Evolutionary conservation across 73 alveolate species (phyloP).

Genomic region (Blepharisma japonicum): DNA sequence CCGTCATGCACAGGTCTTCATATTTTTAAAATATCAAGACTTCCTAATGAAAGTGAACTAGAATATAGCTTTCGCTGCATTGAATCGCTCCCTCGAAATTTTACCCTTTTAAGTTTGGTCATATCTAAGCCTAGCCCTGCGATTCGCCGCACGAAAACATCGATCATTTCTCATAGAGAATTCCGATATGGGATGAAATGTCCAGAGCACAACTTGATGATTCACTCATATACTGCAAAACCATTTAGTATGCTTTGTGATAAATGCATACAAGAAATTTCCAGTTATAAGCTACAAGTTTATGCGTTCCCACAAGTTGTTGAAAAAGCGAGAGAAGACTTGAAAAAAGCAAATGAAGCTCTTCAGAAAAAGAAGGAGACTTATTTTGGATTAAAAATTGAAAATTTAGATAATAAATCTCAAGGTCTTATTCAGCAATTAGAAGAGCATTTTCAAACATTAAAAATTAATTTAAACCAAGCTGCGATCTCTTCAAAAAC

Average conservation of each 20-base stretch:
- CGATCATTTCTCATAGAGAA: not conserved
- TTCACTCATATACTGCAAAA: conserved; percentile 28
- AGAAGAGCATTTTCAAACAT: no score
- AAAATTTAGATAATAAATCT: no score
- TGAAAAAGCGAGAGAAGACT: not conserved
- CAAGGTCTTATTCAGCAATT: no score
- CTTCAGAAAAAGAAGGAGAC: no score
- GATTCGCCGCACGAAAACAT: not conserved
- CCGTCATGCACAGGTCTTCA: not conserved
- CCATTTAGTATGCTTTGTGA: conserved; percentile 31
- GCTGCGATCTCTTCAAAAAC: no score
- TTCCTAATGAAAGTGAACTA: not conserved
- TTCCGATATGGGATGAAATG: conserved; percentile 27
- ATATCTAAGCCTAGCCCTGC: not conserved
- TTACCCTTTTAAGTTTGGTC: conserved; percentile 17
- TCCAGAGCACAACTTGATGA: not conserved
- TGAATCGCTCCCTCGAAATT: conserved; percentile 4
- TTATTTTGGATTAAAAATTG: no score
- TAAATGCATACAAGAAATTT: conserved; percentile 15
- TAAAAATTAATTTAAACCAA: no score
- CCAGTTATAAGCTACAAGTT: not conserved
- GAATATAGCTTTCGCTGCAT: conserved; percentile 1
- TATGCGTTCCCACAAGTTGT: conserved; percentile 7
- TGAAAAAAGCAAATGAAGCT: no score
- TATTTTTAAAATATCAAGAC: not conserved